phyloP scores from a whole-genome alignment of 345 rosid genomes.

The Carallia pectinifolia region DNA sequence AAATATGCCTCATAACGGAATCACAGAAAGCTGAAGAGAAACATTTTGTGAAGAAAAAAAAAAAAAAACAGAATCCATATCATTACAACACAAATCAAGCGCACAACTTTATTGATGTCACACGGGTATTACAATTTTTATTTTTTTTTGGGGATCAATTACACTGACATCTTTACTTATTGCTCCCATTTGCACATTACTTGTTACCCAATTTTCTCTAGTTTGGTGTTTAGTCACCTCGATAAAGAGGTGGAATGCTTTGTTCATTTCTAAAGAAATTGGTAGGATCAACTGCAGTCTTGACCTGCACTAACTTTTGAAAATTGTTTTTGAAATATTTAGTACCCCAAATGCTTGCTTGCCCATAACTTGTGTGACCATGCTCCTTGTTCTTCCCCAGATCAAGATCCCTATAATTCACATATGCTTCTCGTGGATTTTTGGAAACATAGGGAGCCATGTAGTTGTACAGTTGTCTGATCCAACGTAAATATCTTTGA shows the following conservation, averaged over 20 bases:
- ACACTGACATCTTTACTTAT: too few relatives aligned
- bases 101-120: too few relatives aligned
- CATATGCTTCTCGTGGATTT: slow-evolving; percentile 3
- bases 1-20: too few relatives aligned
- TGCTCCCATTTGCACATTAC: too few relatives aligned
- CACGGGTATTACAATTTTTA: too few relatives aligned
- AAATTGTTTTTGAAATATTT: slow-evolving; percentile 10
- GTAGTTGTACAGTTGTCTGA: slow-evolving; percentile 35
- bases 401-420: slow-evolving; percentile 9
- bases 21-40: too few relatives aligned
- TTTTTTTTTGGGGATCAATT: too few relatives aligned
- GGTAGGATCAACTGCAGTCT: slow-evolving; percentile 12
- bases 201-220: too few relatives aligned
- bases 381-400: slow-evolving; percentile 15
- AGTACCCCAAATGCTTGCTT: not conserved
- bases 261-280: slow-evolving; percentile 18
- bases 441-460: slow-evolving; percentile 53
- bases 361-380: slow-evolving; percentile 10
- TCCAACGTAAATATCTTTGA: slow-evolving; percentile 25
- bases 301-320: not conserved
- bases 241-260: slow-evolving; percentile 14
- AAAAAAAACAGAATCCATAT: too few relatives aligned
- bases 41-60: too few relatives aligned
- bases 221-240: too few relatives aligned
- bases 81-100: too few relatives aligned